phyloP scores from a whole-genome alignment of 768 basidiomycete species.

The Hericium rajendrae region DNA sequence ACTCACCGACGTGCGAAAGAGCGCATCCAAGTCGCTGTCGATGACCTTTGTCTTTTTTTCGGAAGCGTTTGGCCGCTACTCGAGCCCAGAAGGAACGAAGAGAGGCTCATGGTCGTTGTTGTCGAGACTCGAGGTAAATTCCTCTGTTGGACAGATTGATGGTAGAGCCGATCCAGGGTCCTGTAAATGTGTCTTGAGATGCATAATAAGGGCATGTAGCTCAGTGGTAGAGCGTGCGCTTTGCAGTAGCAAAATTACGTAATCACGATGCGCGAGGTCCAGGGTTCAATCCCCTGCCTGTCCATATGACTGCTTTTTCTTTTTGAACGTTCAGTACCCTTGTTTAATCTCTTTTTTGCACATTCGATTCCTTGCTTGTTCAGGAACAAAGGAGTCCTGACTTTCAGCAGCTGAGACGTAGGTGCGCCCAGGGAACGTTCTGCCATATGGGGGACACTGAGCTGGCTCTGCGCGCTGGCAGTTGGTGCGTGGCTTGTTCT shows the following conservation, averaged over 20 bases:
- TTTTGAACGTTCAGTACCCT: too few relatives aligned
- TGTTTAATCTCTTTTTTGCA: too few relatives aligned
- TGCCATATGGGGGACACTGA: too few relatives aligned
- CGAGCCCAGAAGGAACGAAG: slow-evolving; percentile 10
- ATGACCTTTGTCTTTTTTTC: slow-evolving; percentile 17
- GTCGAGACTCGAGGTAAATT: not conserved
- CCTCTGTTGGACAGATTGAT: not conserved
- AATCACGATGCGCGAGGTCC: too few relatives aligned
- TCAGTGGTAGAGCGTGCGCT: slow-evolving; percentile 18
- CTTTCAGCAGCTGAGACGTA: too few relatives aligned
- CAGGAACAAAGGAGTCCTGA: too few relatives aligned
- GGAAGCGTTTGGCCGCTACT: not conserved
- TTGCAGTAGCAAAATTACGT: slow-evolving; percentile 7
- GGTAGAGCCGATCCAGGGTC: not conserved
- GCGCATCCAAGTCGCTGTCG: slow-evolving; percentile 51
- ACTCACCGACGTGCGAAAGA: slow-evolving; percentile 50
- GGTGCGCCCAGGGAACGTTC: too few relatives aligned
- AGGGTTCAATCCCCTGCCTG: slow-evolving; percentile 16
- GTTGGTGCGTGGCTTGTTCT: too few relatives aligned
- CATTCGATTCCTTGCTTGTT: too few relatives aligned
- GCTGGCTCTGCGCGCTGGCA: too few relatives aligned
- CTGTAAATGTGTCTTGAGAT: not conserved
- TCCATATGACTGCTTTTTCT: too few relatives aligned
- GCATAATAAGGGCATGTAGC: slow-evolving; percentile 10
- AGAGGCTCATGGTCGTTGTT: slow-evolving; percentile 10